These are phyloP conservation scores for Neoconidiobolus thromboides DNA, from an alignment of 371 early-diverging fungal genomes.

Conservation along the genomic window DNA sequence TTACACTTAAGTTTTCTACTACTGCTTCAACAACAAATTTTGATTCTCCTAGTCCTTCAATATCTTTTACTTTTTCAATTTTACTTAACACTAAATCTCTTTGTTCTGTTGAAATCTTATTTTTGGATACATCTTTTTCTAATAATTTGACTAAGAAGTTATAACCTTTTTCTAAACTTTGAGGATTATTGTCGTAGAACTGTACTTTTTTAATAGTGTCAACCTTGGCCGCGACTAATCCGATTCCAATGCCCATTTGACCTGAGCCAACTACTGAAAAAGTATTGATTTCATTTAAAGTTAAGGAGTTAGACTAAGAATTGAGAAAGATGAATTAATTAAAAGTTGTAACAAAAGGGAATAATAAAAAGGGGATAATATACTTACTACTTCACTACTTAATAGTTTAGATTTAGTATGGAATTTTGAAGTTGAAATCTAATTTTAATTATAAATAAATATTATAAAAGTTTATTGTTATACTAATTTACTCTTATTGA, in stretches of 20 bases:
- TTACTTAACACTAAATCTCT: slow-evolving; percentile 37
- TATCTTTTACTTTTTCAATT: slow-evolving; percentile 34
- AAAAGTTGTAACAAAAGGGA: too few species aligned
- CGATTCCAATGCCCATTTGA: slow-evolving; percentile 89
- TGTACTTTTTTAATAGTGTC: slow-evolving; percentile 52
- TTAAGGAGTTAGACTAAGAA: too few species aligned
- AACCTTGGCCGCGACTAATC: slow-evolving; percentile 76
- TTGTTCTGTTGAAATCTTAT: slow-evolving; percentile 64
- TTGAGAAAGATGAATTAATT: too few species aligned
- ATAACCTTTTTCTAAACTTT: slow-evolving; percentile 64
- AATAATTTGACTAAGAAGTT: slow-evolving; percentile 61
- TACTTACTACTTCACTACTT: too few species aligned
- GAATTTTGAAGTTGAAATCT: too few species aligned
- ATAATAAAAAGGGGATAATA: too few species aligned
- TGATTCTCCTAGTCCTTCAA: slow-evolving; percentile 32
- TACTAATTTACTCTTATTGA: too few species aligned
- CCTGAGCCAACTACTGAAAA: slow-evolving; percentile 67
- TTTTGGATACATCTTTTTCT: slow-evolving; percentile 76
- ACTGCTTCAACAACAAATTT: slow-evolving; percentile 93
- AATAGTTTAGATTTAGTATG: too few species aligned
- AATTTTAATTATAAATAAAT: too few species aligned
- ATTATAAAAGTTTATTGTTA: too few species aligned
- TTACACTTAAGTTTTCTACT: slow-evolving; percentile 76
- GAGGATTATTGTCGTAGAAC: slow-evolving; percentile 60
- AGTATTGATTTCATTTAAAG: slow-evolving; percentile 10